Percentiles rank a stretch among this genome's conserved stretches.
phyloP scores from a whole-genome alignment of 2,329 filamentous ascomycete species.

The Ploettnerulaceae sp. region DNA sequence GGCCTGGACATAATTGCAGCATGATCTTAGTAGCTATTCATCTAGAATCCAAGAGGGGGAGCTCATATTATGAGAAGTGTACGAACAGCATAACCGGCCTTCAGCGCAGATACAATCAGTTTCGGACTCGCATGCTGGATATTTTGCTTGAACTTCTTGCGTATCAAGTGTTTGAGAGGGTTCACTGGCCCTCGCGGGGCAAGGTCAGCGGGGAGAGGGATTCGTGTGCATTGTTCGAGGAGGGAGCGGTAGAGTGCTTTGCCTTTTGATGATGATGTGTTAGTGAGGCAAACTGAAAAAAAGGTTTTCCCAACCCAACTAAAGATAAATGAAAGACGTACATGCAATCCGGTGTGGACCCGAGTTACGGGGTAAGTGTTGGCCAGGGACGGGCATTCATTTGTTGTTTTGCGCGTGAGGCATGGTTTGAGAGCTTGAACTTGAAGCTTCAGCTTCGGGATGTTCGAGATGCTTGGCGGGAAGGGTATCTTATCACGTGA shows the following conservation, averaged over 20 bases:
- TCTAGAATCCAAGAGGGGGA: background rate
- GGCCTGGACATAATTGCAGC: slow-evolving; percentile 14
- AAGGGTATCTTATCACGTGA: no score
- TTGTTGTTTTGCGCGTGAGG: slow-evolving; percentile 8
- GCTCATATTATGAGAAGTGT: background rate
- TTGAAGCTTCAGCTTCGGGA: background rate
- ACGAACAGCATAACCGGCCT: slow-evolving; percentile 61
- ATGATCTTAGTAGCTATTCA: background rate
- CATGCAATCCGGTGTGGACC: slow-evolving; percentile 49
- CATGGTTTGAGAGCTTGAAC: background rate
- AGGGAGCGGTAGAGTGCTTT: slow-evolving; percentile 70
- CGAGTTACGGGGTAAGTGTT: slow-evolving; percentile 41
- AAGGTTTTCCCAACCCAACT: no score
- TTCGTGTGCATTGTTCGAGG: slow-evolving; percentile 49
- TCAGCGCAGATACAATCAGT: slow-evolving; percentile 57
- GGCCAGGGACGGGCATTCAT: slow-evolving; percentile 43
- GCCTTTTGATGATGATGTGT: slow-evolving; percentile 43
- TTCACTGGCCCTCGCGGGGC: slow-evolving; percentile 29
- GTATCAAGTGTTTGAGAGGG: slow-evolving; percentile 54
- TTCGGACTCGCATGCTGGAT: slow-evolving; percentile 51
- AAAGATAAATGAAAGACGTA: slow-evolving; percentile 31
- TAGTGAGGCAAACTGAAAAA: background rate
- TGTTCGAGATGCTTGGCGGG: no score
- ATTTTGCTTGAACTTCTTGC: slow-evolving; percentile 59
- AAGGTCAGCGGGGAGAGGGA: slow-evolving; percentile 49